Conservation (phyloP, 192 early-diverging fungal genomes). For the Coemansia sp. region DNA sequence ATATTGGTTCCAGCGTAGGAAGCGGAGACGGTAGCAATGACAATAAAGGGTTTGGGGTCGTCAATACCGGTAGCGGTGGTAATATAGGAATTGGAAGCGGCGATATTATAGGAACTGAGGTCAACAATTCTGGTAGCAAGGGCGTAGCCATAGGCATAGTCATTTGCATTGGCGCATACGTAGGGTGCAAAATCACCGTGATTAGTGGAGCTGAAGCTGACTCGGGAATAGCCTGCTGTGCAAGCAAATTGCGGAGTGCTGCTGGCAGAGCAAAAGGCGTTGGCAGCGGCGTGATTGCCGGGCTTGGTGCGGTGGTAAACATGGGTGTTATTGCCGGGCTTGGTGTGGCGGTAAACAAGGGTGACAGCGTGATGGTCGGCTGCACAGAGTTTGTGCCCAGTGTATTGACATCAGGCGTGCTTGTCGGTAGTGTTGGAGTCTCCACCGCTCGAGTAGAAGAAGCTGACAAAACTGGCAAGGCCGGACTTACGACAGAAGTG, state of each 20-base stretch:
- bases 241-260: background rate
- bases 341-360: background rate
- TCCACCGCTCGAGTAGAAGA: background rate
- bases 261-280: background rate
- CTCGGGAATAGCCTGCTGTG: background rate
- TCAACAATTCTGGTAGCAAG: background rate
- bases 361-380: background rate
- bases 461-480: background rate
- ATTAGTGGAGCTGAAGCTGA: background rate
- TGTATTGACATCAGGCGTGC: background rate
- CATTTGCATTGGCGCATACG: background rate
- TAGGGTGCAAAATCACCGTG: constrained; percentile 11
- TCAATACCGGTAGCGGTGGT: background rate
- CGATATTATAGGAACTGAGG: background rate
- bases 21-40: background rate
- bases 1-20: background rate
- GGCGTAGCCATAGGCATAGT: background rate
- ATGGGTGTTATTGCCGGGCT: background rate
- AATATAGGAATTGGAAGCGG: background rate
- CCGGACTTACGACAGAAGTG: background rate
- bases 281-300: too few species aligned
- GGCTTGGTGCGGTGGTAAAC: background rate
- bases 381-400: background rate
- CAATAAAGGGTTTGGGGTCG: constrained; percentile 1
- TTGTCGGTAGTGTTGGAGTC: background rate